Percentiles rank a stretch among this genome's conserved stretches.
phyloP scores from a whole-genome alignment of 352 stramenopile species.

The Phytophthora pisi region DNA sequence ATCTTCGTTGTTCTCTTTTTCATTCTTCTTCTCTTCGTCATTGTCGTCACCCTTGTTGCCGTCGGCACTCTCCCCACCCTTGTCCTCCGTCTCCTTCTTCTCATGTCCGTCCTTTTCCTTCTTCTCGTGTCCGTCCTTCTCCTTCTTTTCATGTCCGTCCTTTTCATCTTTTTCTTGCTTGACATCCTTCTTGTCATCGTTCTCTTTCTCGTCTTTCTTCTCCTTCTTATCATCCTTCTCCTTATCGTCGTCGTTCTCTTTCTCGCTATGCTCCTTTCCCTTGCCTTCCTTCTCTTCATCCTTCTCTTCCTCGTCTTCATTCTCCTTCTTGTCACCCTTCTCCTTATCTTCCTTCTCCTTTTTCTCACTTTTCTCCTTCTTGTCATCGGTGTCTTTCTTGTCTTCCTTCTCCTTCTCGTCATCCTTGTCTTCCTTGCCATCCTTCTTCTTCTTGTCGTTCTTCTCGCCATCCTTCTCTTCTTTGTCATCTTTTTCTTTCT shows the following conservation, averaged over 20 bases:
- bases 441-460: neutral
- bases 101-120: neutral
- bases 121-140: neutral
- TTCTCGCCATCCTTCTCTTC: slow-evolving; percentile 12
- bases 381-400: neutral
- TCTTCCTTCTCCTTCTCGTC: neutral
- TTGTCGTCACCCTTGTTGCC: neutral
- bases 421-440: neutral
- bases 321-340: neutral
- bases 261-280: neutral
- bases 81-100: neutral
- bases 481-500: slow-evolving; percentile 14
- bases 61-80: neutral
- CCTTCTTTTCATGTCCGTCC: neutral
- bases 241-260: neutral
- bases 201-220: neutral
- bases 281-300: neutral
- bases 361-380: neutral
- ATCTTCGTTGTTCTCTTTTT: neutral
- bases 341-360: neutral
- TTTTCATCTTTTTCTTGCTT: slow-evolving; percentile 1
- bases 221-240: neutral
- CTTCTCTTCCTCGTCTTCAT: neutral
- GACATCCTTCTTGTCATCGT: neutral
- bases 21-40: neutral